Evolutionary conservation across 441 rosid species (phyloP), one percentile per base, ranked within the genome.

Genomic region (Populus tomentosa): DNA sequence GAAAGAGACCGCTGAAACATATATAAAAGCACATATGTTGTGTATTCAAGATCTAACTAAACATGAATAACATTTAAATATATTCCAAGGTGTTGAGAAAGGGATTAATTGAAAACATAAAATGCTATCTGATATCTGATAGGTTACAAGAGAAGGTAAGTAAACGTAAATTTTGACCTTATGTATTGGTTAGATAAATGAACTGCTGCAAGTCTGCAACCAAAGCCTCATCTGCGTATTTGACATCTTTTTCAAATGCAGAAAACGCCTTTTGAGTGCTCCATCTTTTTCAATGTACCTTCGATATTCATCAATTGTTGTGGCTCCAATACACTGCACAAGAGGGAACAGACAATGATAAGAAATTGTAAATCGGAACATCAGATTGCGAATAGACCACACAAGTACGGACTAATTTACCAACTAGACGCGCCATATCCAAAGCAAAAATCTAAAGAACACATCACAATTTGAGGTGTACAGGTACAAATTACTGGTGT

Each of bases 1-100:
- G 92, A 85, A 95, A 95, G 23, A 97, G 97, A 78, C 92, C 98
- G 86, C 99, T 95, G 84, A 69, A 83, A 65, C 38, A 69, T n/a
- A 69, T n/a, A 16, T 36, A 35, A 70, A 63, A n/a, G 75, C 50
- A 69, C 14, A 36, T 68, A 33, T 79, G 7, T 4, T 35, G 64
- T 38, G 46, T 82, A 67, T 50, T 80, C 77, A 35, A 35, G 72
- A 67, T 21, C 65, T 35, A 21, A 6, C 14, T 1, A 2, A 26
- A 18, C 1, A 62, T n/a, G 6, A 30, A 3, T 18, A 59, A 35
- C 63, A 67, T 4, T n/a, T 0, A 73, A 10, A 53, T n/a, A 70
- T 1, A n/a, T 42, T 28, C 10, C 71, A 23, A 2, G 30, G 32
- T 46, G 11, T 21, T 46, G 14, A 26, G 38, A 7, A 36, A 36